These are phyloP conservation scores for Syzygium oleosum DNA, from an alignment of 345 rosid genomes.

Conservation along the genomic window DNA sequence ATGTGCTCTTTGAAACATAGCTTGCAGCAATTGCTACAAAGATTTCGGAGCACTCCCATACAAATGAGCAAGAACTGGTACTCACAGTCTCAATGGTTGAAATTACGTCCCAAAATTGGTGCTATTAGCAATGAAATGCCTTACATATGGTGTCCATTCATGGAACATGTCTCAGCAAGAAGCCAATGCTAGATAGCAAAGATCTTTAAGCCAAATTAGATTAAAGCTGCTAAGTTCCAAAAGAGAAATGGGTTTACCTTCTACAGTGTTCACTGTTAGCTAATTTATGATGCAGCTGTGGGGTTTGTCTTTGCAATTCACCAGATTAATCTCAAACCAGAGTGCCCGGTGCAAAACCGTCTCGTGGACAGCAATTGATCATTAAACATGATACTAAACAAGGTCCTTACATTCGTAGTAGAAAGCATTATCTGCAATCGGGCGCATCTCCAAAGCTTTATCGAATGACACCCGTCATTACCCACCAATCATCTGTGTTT, in stretches of 20 bases:
- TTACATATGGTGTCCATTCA: not conserved
- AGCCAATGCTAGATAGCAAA: not conserved
- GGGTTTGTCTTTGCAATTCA: not conserved
- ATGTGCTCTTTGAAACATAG: not conserved
- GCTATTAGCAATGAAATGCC: too few species aligned
- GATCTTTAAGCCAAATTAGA: not conserved
- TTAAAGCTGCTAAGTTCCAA: not conserved
- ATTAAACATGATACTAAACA: not conserved
- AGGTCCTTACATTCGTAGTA: not conserved
- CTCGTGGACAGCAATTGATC: not conserved
- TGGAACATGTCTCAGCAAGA: not conserved
- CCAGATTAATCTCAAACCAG: not conserved
- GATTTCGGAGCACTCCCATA: not conserved
- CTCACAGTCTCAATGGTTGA: not conserved
- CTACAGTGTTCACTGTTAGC: not conserved
- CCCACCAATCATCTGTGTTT: not conserved
- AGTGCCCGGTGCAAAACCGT: not conserved
- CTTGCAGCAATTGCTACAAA: not conserved
- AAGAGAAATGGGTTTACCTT: not conserved
- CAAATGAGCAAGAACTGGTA: not conserved
- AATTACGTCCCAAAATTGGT: not conserved
- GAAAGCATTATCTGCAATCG: not conserved
- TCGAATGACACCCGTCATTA: not conserved
- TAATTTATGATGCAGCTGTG: not conserved
- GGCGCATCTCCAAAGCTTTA: not conserved